Conservation (phyloP, 202 grass and related monocot species). For the Setaria viridis region DNA sequence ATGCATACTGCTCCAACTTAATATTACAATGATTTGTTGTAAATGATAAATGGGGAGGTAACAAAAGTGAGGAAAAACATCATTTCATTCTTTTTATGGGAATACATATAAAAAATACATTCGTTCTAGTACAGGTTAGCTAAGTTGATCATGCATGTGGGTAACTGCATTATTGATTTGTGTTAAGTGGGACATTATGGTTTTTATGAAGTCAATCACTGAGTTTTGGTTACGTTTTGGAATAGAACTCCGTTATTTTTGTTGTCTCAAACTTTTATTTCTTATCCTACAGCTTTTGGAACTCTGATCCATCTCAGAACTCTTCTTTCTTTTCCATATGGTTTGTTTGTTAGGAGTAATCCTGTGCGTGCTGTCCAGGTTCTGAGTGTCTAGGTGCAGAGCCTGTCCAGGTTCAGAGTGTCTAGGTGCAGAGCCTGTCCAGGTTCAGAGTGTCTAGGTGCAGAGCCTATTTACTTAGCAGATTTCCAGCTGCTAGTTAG, state of each 20-base stretch:
- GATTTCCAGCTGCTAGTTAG: too few species aligned
- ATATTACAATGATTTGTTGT: background rate
- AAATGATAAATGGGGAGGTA: background rate
- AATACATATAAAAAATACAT: slow-evolving; percentile 8
- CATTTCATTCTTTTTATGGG: background rate
- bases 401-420: too few species aligned
- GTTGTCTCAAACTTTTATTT: background rate
- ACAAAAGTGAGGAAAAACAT: background rate
- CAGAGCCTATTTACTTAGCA: too few species aligned
- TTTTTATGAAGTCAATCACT: background rate
- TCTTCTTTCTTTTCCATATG: slow-evolving; percentile 2
- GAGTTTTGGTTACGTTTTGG: background rate
- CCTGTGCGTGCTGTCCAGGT: too few species aligned
- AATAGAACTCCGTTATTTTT: background rate
- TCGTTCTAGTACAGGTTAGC: background rate
- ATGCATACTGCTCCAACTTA: background rate
- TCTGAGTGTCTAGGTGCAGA: too few species aligned
- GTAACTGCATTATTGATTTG: slow-evolving; percentile 27
- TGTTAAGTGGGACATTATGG: slow-evolving; percentile 14
- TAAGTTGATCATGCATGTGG: slow-evolving; percentile 4
- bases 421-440: too few species aligned
- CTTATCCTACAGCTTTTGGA: slow-evolving; percentile 8
- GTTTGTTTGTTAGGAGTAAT: background rate
- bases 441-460: too few species aligned
- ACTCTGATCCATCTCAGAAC: background rate